Base-by-base conservation (phyloP, 2,329 filamentous ascomycete species). In the Botrytis elliptica region DNA sequence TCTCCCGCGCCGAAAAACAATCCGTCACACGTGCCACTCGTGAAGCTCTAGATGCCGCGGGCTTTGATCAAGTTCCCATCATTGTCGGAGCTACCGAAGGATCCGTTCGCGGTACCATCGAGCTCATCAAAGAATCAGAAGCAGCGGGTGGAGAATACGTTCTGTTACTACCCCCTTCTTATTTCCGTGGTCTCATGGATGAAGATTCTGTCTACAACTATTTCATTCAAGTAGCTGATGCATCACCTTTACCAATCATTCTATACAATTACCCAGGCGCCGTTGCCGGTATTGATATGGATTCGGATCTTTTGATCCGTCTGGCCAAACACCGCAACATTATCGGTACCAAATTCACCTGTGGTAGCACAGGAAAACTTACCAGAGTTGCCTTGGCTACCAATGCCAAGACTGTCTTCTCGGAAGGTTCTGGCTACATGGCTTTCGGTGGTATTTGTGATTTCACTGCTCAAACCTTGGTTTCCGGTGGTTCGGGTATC, bases 231-330 rank as follows among this genome's bases (percentile, higher is more conserved):
- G 92, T 97, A 8, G 94, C 94, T 66, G 92, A 95, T 82, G 86
- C 83, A 57, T 93, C 90, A 69, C 91, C 93, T 8, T 84, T 96
- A 14, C 93, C 93, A n/a, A 82, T 97, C 72, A 88, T 97, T 76
- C 85, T 97, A 66, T 97, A 97, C 88, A 97, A 97, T 86, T 97
- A 96, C 85, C 94, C 94, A 0, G 93, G 93, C 70, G 94, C 93
- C 68, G 94, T 96, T 9, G 88, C 93, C 9, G 94, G 94, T 69
- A 92, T 97, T 80, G 94, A 97, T 82, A 92, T 97, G 89, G 93
- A 96, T 86, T 95, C 92, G 74, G 94, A 97, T 81, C 87, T 95
- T 74, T 88, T 97, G 79, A 93, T 96, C 84, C 88, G 88, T 81
- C 88, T 97, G 55, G 92, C 91, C 63, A 84, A 90, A 81, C 93